Conservation (phyloP, 306 rosid genomes). For the Casuarina cunninghamiana region DNA sequence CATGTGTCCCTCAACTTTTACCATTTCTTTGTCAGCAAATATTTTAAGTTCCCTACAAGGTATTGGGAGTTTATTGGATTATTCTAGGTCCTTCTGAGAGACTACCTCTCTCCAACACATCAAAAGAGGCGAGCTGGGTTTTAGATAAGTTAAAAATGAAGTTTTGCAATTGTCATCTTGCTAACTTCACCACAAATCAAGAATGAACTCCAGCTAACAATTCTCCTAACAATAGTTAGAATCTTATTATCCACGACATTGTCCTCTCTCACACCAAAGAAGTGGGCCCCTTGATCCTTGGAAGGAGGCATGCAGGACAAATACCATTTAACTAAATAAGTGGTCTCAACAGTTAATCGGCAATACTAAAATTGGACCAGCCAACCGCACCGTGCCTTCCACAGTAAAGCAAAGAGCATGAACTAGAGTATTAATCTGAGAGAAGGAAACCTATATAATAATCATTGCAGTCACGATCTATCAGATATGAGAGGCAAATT, state of each 20-base stretch:
- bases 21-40: background rate
- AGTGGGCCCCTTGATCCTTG: background rate
- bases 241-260: background rate
- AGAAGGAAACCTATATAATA: background rate
- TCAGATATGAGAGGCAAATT: slow-evolving; percentile 13
- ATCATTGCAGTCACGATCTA: background rate
- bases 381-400: background rate
- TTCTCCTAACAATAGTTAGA: background rate
- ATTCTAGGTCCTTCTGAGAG: slow-evolving; percentile 82
- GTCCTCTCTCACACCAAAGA: background rate
- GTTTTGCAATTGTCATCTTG: background rate
- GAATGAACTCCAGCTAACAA: background rate
- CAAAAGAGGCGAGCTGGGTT: slow-evolving; percentile 58
- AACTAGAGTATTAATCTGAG: background rate
- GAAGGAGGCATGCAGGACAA: background rate
- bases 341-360: background rate
- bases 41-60: background rate
- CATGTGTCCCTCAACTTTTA: background rate
- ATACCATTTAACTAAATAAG: background rate
- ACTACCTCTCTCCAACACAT: slow-evolving; percentile 56
- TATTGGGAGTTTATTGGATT: slow-evolving; percentile 61
- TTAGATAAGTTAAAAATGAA: background rate
- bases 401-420: background rate
- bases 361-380: background rate
- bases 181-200: background rate